A percentile compares a stretch with the other conserved stretches of the same genome.
Evolutionary conservation across 169 alveolate genomes (phyloP).

Genomic region (Eimeria nieschulzi): DNA sequence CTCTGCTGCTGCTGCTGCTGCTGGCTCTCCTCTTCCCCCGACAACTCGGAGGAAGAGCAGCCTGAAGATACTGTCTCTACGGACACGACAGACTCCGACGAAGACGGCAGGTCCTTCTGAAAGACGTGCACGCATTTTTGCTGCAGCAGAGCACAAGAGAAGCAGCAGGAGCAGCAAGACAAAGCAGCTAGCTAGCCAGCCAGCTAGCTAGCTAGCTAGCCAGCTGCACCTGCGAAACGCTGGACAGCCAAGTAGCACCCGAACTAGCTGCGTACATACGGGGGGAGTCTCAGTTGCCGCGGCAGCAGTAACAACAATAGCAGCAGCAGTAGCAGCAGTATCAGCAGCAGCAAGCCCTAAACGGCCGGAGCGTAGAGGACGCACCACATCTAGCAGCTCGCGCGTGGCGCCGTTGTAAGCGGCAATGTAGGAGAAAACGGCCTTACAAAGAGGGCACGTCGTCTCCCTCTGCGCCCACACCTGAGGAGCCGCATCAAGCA

Average conservation of each 20-base stretch:
- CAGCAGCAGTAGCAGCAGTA: conserved; percentile 10
- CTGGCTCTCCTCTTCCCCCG: conserved; percentile 9
- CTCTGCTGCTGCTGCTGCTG: conserved; percentile 52
- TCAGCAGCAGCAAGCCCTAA: background rate
- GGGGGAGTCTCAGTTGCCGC: background rate
- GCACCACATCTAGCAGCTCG: conserved; percentile 56
- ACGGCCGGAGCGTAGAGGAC: background rate
- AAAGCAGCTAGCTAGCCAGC: background rate
- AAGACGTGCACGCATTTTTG: conserved; percentile 34
- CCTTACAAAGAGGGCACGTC: conserved; percentile 75
- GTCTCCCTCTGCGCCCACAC: conserved; percentile 75
- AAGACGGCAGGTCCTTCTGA: conserved; percentile 39
- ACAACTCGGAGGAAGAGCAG: background rate
- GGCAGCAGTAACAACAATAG: background rate
- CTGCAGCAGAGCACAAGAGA: conserved; percentile 25
- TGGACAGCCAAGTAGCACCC: background rate
- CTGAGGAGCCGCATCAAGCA: conserved; percentile 11
- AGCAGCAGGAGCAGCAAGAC: conserved; percentile 1
- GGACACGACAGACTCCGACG: conserved; percentile 38
- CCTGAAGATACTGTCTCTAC: conserved; percentile 42
- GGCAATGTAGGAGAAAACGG: conserved; percentile 65
- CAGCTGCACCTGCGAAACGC: no score
- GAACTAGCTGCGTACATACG: background rate
- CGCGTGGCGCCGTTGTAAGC: conserved; percentile 68
- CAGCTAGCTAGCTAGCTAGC: no score